These are phyloP conservation scores for Sporothrix brasiliensis DNA, from an alignment of 2,329 filamentous ascomycete genomes.

Conservation along the genomic window DNA sequence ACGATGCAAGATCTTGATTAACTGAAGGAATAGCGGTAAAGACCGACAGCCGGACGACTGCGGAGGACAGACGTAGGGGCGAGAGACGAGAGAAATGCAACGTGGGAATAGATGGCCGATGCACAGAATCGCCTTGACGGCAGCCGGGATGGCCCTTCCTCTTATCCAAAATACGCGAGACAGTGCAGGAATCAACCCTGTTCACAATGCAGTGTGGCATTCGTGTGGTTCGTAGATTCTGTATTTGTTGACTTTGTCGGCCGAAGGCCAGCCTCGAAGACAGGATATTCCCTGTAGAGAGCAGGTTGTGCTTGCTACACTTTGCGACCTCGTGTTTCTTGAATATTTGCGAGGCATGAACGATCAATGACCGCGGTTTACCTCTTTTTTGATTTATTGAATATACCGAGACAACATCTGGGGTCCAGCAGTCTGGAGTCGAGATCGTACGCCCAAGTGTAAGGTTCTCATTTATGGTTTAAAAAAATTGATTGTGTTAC, in stretches of 20 bases:
- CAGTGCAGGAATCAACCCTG: neutral
- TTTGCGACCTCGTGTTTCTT: constrained; percentile 15
- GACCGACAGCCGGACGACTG: no score
- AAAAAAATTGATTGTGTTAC: no score
- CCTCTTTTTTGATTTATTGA: neutral
- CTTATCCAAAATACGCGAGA: neutral
- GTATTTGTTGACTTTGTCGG: neutral
- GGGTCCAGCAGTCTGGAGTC: neutral
- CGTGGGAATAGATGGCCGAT: neutral
- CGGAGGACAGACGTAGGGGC: no score
- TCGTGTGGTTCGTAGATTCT: neutral
- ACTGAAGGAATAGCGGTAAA: no score
- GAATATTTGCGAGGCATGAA: neutral
- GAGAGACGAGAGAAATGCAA: neutral
- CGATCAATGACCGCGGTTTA: neutral
- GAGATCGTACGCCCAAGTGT: neutral
- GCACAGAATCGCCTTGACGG: neutral
- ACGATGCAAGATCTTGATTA: neutral
- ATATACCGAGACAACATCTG: constrained; percentile 22
- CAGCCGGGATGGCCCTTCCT: neutral
- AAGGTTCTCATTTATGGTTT: neutral
- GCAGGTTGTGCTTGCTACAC: neutral
- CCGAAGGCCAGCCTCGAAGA: neutral
- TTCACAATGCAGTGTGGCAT: neutral
- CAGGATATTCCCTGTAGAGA: neutral